Conservation (phyloP, 1,284 basidiomycete genomes). For the Quambalaria eucalypti region DNA sequence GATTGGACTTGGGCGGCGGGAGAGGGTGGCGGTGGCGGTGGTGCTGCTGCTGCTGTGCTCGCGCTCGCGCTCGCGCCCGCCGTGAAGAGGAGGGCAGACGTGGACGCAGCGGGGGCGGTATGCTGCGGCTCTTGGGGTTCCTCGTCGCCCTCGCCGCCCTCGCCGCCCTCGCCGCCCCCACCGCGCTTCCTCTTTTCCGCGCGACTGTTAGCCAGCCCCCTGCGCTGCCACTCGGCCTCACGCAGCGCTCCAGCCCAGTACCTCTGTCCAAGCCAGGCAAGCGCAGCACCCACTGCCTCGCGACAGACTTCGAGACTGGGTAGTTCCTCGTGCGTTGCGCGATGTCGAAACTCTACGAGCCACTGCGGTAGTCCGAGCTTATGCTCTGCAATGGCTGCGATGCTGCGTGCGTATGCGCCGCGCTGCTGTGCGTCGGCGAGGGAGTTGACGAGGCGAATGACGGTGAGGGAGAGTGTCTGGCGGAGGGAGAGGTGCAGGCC, state of each 20-base stretch:
- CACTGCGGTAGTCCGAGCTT: constrained; percentile 69
- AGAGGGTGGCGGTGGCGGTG: constrained; percentile 4
- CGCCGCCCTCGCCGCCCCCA: neutral
- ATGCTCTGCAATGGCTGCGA: constrained; percentile 74
- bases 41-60: neutral
- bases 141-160: neutral
- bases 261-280: constrained; percentile 31
- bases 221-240: neutral
- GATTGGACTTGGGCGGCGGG: neutral
- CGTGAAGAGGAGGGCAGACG: neutral
- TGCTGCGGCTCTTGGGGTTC: too few relatives aligned
- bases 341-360: constrained; percentile 89
- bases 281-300: constrained; percentile 51
- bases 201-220: neutral
- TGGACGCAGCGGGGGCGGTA: neutral
- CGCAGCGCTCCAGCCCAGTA: constrained; percentile 32
- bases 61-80: constrained; percentile 4
- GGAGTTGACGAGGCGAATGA: constrained; percentile 63
- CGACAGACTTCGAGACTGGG: constrained; percentile 73
- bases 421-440: constrained; percentile 81
- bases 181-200: neutral
- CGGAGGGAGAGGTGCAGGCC: neutral
- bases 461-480: constrained; percentile 15
- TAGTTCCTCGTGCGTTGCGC: constrained; percentile 89
- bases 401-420: constrained; percentile 68